Evolutionary conservation across 2,329 filamentous ascomycete species (phyloP), one percentile per base, ranked within the genome.

Genomic region (Lecanicillium sp.): DNA sequence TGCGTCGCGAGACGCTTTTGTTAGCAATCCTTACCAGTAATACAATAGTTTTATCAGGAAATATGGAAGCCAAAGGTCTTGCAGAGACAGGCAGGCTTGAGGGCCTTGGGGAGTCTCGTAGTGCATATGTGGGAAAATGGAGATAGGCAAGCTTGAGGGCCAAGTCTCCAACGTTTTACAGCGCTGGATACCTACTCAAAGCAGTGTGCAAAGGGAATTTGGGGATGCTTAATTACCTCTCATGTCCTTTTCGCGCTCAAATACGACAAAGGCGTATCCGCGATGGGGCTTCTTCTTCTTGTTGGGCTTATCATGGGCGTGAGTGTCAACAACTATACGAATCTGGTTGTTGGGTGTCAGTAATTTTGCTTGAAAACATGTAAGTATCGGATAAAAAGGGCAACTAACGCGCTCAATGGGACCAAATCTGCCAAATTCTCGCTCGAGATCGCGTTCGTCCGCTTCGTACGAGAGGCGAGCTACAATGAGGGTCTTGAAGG

Each of bases 181-280:
- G 49, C 48, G 48, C 37, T 48, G 25, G 19, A 48, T 42, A 44
- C 46, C 43, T 50, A 44, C 45, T 43, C 35, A 33, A 41, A 45
- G 49, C 49, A 57, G 49, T 55, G 52, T 55, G 56, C 51, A 51
- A 52, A 51, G 50, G 50, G 54, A 48, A 43, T 55, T 59, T 62
- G 56, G 51, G 60, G 58, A 39, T 34, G 28, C 27, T 37, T 40
- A 34, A 32, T 78, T 94, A 95, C 89, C 88, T 87, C 94, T 94
- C 89, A 96, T 95, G 60, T 96, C 92, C 64, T 90, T 89, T 66
- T 96, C 92, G 60, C 86, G 83, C 64, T 96, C 90, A 58, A 90
- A 98, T 39, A 96, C 86, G 51, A 98, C 83, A 58, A 98, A 98
- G 45, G 87, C 92, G 62, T 98, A 98, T 45, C 92, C 92, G 54